Percentiles rank a stretch among this genome's conserved stretches.
Evolutionary conservation across 768 basidiomycete species (phyloP).

Genomic region (Coprinellus micaceus): DNA sequence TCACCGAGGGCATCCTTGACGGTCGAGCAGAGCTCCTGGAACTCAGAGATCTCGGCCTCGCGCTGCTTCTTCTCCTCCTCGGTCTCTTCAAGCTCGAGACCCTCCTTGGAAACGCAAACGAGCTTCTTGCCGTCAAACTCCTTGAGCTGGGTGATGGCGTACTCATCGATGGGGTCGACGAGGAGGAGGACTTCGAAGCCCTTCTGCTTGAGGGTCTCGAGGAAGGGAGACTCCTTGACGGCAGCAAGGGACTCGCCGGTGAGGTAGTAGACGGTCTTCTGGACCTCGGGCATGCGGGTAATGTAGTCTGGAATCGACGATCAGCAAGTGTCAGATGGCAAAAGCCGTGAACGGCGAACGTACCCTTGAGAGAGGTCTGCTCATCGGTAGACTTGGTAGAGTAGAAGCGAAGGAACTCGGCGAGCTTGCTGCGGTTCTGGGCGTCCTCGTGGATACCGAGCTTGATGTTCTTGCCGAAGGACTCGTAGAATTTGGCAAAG

Average conservation of each 20-base stretch:
- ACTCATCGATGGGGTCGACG: slow-evolving; percentile 98
- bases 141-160: slow-evolving; percentile 97
- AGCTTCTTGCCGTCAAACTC: slow-evolving; percentile 99
- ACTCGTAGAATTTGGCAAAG: slow-evolving; percentile 94
- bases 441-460: slow-evolving; percentile 99
- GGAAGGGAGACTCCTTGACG: slow-evolving; percentile 93
- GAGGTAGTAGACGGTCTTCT: slow-evolving; percentile 99
- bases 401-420: slow-evolving; percentile 98
- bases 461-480: slow-evolving; percentile 99
- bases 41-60: slow-evolving; percentile 82
- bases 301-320: slow-evolving; percentile 76
- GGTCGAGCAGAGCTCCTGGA: slow-evolving; percentile 83
- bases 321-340: not conserved
- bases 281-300: slow-evolving; percentile 97
- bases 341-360: slow-evolving; percentile 5
- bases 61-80: slow-evolving; percentile 93
- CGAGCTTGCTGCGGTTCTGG: slow-evolving; percentile 98
- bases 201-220: slow-evolving; percentile 99
- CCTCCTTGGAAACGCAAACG: slow-evolving; percentile 97
- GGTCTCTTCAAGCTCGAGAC: slow-evolving; percentile 97
- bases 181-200: slow-evolving; percentile 97
- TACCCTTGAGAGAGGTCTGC: slow-evolving; percentile 89
- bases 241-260: slow-evolving; percentile 95
- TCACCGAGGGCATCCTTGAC: slow-evolving; percentile 99
- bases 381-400: slow-evolving; percentile 93